A percentile compares a stretch with the other conserved stretches of the same genome.
Evolutionary conservation across 352 stramenopile genomes (phyloP).

Genomic region (Phytophthora lateralis): DNA sequence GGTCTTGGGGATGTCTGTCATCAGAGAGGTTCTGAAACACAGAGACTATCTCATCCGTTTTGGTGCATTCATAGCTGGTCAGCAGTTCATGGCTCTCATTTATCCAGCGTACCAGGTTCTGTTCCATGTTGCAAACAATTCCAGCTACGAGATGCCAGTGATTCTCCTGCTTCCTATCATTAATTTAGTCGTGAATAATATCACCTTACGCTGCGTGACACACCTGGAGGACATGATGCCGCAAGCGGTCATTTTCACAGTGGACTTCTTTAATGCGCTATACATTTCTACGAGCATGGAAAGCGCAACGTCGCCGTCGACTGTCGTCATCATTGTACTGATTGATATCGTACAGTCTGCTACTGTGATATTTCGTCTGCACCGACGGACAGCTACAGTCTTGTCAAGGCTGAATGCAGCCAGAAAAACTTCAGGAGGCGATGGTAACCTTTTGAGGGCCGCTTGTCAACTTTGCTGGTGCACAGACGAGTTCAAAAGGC

Average conservation of each 20-base stretch:
- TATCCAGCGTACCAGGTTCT: constrained; percentile 25
- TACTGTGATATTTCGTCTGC: constrained; percentile 19
- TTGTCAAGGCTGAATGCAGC: neutral
- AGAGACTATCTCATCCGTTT: constrained; percentile 9
- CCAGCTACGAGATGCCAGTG: constrained; percentile 22
- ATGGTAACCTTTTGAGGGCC: constrained; percentile 1
- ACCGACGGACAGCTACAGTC: constrained; percentile 7
- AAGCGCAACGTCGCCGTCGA: constrained; percentile 24
- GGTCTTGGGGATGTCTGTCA: constrained; percentile 2
- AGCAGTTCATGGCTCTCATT: constrained; percentile 21
- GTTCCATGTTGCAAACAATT: constrained; percentile 12
- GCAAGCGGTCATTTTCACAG: constrained; percentile 37
- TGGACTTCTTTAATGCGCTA: constrained; percentile 39
- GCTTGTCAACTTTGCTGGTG: constrained; percentile 3
- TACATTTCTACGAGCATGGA: constrained; percentile 36
- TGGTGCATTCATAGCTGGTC: constrained; percentile 14
- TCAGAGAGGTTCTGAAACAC: constrained; percentile 15
- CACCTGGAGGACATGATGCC: constrained; percentile 42
- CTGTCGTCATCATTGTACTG: constrained; percentile 24
- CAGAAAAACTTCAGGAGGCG: neutral
- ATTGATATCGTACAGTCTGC: constrained; percentile 26
- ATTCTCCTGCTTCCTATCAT: constrained; percentile 31
- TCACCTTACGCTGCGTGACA: constrained; percentile 15
- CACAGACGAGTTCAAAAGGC: constrained; percentile 8
- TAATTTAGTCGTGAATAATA: constrained; percentile 36